A percentile compares a stretch with the other conserved stretches of the same genome.
These are phyloP conservation scores for Podospora comata DNA, from an alignment of 495 filamentous ascomycete genomes.

Conservation along the genomic window DNA sequence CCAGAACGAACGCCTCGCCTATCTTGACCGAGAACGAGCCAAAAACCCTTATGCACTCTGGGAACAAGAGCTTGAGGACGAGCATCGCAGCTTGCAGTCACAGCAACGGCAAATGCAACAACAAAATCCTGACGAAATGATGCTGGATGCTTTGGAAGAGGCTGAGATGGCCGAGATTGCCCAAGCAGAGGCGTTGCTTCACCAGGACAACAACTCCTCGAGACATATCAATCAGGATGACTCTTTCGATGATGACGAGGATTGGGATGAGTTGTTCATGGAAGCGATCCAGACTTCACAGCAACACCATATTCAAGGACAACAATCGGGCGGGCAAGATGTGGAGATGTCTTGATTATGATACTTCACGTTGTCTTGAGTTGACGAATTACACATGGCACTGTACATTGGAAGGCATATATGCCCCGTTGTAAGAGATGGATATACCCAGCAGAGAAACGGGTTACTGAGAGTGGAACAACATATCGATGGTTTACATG, in stretches of 20 bases:
- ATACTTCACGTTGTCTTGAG: neutral
- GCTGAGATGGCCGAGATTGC: neutral
- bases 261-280: conserved; percentile 60
- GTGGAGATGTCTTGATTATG: conserved; percentile 33
- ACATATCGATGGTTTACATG: neutral
- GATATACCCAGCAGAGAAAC: neutral
- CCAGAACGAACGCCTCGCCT: conserved; percentile 34
- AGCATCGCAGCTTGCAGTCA: conserved; percentile 24
- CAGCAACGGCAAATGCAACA: neutral
- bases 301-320: conserved; percentile 5
- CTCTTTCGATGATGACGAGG: conserved; percentile 48
- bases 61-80: conserved; percentile 46
- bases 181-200: neutral
- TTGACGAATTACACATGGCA: neutral
- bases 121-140: conserved; percentile 43
- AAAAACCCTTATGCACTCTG: conserved; percentile 20
- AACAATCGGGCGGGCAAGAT: conserved; percentile 15
- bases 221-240: neutral
- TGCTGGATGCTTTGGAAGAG: conserved; percentile 39
- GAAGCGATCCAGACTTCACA: conserved; percentile 33
- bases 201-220: neutral
- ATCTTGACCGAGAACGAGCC: conserved; percentile 35
- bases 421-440: neutral
- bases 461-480: neutral
- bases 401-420: neutral